These are phyloP conservation scores for Ephemerocybe angulata DNA, from an alignment of 768 basidiomycete species.

Conservation along the genomic window DNA sequence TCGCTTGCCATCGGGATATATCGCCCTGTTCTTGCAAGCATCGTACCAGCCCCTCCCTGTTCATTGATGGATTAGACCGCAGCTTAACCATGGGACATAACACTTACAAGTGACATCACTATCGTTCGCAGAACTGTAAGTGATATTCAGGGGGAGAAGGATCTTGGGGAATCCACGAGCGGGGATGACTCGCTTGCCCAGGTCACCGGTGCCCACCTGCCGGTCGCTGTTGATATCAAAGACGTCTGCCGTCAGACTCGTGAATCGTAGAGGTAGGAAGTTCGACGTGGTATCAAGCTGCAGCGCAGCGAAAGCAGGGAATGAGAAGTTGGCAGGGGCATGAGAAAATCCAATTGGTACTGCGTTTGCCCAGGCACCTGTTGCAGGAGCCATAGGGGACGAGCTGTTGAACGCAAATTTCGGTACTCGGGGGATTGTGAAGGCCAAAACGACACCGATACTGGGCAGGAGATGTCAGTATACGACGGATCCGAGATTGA, in stretches of 20 bases:
- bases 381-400: constrained; percentile 57
- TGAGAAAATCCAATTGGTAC: constrained; percentile 67
- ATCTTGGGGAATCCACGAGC: constrained; percentile 66
- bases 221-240: constrained; percentile 65
- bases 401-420: constrained; percentile 56
- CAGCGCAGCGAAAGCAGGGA: constrained; percentile 72
- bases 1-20: constrained; percentile 48
- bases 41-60: constrained; percentile 74
- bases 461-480: constrained; percentile 32
- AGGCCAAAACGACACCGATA: constrained; percentile 64
- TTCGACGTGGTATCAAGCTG: constrained; percentile 73
- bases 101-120: constrained; percentile 78
- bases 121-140: constrained; percentile 74
- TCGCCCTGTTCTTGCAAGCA: constrained; percentile 61
- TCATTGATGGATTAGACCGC: constrained; percentile 6
- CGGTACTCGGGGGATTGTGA: constrained; percentile 84
- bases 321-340: constrained; percentile 84
- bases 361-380: constrained; percentile 52
- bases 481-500: constrained; percentile 7
- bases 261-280: constrained; percentile 75
- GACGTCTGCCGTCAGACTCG: constrained; percentile 59
- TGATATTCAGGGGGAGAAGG: constrained; percentile 76
- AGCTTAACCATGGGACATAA: background rate
- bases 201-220: constrained; percentile 64
- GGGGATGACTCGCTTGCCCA: constrained; percentile 55